Evolutionary conservation across 2,329 filamentous ascomycete genomes (phyloP).

Genomic region (Talaromyces islandicus): DNA sequence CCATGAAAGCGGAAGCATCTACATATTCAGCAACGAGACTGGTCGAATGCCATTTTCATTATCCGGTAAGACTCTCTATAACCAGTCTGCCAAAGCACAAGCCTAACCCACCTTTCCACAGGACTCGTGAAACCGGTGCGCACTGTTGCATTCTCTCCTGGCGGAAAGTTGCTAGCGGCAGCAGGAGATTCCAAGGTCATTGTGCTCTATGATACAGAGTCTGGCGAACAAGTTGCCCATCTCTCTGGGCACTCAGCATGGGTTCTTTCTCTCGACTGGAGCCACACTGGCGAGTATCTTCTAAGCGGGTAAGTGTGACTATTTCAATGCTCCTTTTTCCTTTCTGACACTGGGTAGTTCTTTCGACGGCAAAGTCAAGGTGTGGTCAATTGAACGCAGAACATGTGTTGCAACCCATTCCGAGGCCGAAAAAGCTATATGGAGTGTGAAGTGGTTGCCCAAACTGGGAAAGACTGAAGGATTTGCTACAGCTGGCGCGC

Average conservation of each 20-base stretch:
- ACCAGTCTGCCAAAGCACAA: neutral
- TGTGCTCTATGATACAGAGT: slow-evolving; percentile 83
- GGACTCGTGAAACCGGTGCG: slow-evolving; percentile 84
- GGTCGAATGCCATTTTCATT: slow-evolving; percentile 80
- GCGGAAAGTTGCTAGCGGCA: slow-evolving; percentile 75
- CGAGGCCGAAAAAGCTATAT: slow-evolving; percentile 79
- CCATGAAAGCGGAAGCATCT: slow-evolving; percentile 85
- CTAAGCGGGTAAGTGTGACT: slow-evolving; percentile 61
- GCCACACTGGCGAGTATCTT: slow-evolving; percentile 82
- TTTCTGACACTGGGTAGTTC: slow-evolving; percentile 41
- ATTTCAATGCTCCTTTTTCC: neutral
- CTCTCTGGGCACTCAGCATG: slow-evolving; percentile 74
- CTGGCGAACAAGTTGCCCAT: slow-evolving; percentile 87
- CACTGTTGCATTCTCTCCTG: slow-evolving; percentile 80
- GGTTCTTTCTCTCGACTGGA: slow-evolving; percentile 92
- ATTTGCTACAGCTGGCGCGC: slow-evolving; percentile 76
- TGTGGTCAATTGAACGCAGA: slow-evolving; percentile 83
- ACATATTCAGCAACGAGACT: slow-evolving; percentile 91
- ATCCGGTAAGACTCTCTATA: slow-evolving; percentile 52
- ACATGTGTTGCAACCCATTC: slow-evolving; percentile 89
- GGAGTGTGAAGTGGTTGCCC: slow-evolving; percentile 78
- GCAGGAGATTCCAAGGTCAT: slow-evolving; percentile 86
- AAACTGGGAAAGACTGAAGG: slow-evolving; percentile 57
- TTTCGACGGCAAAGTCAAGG: slow-evolving; percentile 90
- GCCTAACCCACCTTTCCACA: slow-evolving; percentile 22